Conservation (phyloP, 192 early-diverging fungal genomes). For the Coemansia sp. region DNA sequence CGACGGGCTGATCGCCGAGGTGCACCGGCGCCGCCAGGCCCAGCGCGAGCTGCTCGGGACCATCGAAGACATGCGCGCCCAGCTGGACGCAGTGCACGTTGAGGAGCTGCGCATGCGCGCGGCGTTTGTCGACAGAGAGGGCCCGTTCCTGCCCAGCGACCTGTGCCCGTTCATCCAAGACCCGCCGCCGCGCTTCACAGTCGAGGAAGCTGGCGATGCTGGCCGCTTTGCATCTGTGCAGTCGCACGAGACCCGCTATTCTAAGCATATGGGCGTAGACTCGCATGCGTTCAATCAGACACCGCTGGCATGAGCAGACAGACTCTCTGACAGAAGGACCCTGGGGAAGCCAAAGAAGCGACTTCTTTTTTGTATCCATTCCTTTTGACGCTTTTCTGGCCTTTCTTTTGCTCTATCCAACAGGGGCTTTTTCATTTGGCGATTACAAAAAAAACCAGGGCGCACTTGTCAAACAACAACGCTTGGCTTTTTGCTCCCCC, state of each 20-base stretch:
- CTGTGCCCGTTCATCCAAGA: slow-evolving; percentile 54
- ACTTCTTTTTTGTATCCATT: neutral
- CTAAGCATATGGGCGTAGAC: slow-evolving; percentile 7
- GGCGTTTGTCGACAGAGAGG: slow-evolving; percentile 41
- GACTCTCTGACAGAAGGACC: neutral
- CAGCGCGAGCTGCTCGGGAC: slow-evolving; percentile 26
- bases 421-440: too few relatives aligned
- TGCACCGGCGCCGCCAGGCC: slow-evolving; percentile 42
- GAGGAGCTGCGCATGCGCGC: slow-evolving; percentile 33
- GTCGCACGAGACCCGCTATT: slow-evolving; percentile 47
- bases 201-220: slow-evolving; percentile 38
- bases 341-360: too few relatives aligned
- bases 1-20: slow-evolving; percentile 44
- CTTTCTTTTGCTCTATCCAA: neutral
- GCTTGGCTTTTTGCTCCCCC: too few relatives aligned
- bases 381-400: neutral
- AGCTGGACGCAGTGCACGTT: slow-evolving; percentile 28
- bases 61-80: slow-evolving; percentile 45
- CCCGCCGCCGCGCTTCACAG: slow-evolving; percentile 38
- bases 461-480: too few relatives aligned
- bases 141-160: slow-evolving; percentile 48
- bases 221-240: slow-evolving; percentile 41
- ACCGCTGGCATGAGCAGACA: neutral
- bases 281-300: neutral
- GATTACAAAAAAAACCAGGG: too few relatives aligned